Evolutionary conservation across 495 filamentous ascomycete genomes (phyloP), one percentile per base, ranked within the genome.

Genomic region (Aspergillus asperescens): DNA sequence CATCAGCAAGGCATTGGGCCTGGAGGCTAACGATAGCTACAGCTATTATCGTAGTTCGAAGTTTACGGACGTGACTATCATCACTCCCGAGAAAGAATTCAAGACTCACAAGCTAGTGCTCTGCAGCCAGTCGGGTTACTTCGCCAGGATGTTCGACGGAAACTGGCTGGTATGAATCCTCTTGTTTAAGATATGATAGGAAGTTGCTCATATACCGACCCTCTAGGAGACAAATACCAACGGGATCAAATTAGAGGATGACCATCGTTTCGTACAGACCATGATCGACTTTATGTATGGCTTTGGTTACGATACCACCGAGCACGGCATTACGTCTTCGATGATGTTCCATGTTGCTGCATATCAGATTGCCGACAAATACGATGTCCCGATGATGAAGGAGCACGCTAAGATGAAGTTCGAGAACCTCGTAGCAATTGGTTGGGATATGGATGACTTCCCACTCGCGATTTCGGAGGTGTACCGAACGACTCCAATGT

Each of bases 351-450:
- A 73, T 47, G 55, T 66, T 18, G 60, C 62, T n/a, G 58, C 74
- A n/a, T 79, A 76, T 43, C 48, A 65, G 4, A 63, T 74, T 20
- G 72, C 66, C 3, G 69, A 77, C 47, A 76, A 74, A 43, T 76
- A 69, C 50, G 55, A 58, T 18, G 60, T 79, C 4, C 55, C 48
- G 0, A 54, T 38, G 10, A 54, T 79, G 7, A 71, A 74, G 52
- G 25, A 58, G 0, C 52, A 72, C 8, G 62, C 70, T 0, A 54
- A 49, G 20, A 43, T 63, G 23, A 73, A 68, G 29, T 78, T 76
- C 50, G 50, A 63, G 28, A 34, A 15, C 3, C 44, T 52, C 7
- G 43, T 63, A 0, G 45, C 58, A 32, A 27, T 37, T 3, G 27
- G 40, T 23, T 71, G 65, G 66, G 22, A 54, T 7, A 55, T 59